Evolutionary conservation across 306 rosid species (phyloP).

Genomic region (Morella rubra): DNA sequence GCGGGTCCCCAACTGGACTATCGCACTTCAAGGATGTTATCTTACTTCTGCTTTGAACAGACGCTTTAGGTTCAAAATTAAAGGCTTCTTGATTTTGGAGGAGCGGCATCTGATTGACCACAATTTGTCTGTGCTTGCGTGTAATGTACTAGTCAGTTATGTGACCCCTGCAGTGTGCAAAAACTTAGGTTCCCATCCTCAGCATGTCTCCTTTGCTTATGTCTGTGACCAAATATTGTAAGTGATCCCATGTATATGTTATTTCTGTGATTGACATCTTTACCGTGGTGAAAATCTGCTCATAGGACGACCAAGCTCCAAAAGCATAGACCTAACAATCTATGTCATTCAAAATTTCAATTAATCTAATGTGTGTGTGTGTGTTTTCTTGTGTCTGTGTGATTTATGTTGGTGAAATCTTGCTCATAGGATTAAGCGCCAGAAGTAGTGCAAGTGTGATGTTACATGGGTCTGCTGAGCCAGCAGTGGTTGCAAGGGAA

Average conservation of each 20-base stretch:
- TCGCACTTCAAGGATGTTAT: background rate
- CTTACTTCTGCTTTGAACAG: conserved; percentile 1
- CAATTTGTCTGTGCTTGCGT: background rate
- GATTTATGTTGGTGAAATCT: conserved; percentile 20
- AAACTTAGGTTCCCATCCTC: background rate
- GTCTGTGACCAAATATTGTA: background rate
- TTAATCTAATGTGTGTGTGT: background rate
- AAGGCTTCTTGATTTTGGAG: background rate
- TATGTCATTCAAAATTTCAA: background rate
- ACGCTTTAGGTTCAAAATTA: background rate
- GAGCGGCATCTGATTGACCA: background rate
- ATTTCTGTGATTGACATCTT: background rate
- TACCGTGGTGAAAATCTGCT: background rate
- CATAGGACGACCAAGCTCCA: background rate
- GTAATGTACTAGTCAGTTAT: background rate
- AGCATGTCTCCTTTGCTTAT: background rate
- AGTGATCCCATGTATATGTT: background rate
- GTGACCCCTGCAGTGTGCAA: background rate
- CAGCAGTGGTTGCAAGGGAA: conserved; percentile 14
- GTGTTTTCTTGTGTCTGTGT: background rate
- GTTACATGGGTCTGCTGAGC: conserved; percentile 36
- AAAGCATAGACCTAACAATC: background rate
- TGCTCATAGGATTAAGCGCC: conserved; percentile 40
- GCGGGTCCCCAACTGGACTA: background rate
- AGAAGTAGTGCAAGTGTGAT: conserved; percentile 27